Evolutionary conservation across 495 filamentous ascomycete species (phyloP).

Genomic region (Evansstolkia leycettana): DNA sequence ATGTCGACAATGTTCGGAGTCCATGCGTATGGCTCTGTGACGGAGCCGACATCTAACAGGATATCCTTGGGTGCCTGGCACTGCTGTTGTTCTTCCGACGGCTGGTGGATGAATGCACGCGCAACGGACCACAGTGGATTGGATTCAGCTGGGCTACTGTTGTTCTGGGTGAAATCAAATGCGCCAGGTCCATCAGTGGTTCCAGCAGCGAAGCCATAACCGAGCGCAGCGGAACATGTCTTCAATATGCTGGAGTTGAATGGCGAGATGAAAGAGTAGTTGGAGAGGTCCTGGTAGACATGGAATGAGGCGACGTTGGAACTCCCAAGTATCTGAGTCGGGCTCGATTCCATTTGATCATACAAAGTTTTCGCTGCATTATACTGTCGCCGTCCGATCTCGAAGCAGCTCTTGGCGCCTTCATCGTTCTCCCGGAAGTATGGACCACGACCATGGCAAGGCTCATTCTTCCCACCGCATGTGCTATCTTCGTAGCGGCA

Average conservation of each 20-base stretch:
- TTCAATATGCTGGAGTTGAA: constrained; percentile 56
- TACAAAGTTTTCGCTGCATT: constrained; percentile 50
- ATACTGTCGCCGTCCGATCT: constrained; percentile 60
- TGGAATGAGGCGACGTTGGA: constrained; percentile 59
- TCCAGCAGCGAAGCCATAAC: constrained; percentile 88
- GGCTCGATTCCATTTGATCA: constrained; percentile 32
- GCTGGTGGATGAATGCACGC: constrained; percentile 56
- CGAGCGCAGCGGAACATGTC: constrained; percentile 86
- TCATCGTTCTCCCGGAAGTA: constrained; percentile 58
- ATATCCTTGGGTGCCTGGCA: constrained; percentile 85
- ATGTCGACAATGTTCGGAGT: constrained; percentile 89
- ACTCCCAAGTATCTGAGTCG: constrained; percentile 37
- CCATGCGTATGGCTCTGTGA: constrained; percentile 73
- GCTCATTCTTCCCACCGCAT: constrained; percentile 61
- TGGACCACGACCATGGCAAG: constrained; percentile 79
- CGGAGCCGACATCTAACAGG: constrained; percentile 78
- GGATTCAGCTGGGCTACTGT: constrained; percentile 53
- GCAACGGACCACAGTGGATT: constrained; percentile 80
- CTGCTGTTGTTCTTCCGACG: constrained; percentile 54
- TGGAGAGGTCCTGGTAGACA: constrained; percentile 61
- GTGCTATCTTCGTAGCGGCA: constrained; percentile 68
- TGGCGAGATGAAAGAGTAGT: constrained; percentile 58
- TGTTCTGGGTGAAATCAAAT: constrained; percentile 90
- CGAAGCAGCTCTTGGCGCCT: constrained; percentile 60
- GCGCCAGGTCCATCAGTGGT: constrained; percentile 88